Percentiles rank a stretch among this genome's conserved stretches.
Conservation (phyloP, 1,284 basidiomycete species). For the Inonotus obliquus region DNA sequence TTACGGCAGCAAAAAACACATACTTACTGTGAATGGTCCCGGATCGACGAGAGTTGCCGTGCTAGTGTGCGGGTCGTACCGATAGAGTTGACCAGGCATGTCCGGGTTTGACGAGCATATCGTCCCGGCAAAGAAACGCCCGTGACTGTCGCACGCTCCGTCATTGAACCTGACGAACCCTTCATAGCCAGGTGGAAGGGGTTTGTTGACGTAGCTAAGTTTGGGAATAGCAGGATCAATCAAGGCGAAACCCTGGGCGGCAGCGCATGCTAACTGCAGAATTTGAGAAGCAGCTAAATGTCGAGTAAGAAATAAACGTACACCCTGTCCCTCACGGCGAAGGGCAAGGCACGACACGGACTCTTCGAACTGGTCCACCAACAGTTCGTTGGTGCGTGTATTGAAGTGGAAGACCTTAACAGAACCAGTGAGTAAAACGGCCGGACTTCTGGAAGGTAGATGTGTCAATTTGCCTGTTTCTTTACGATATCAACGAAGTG, state of each 20-base stretch:
- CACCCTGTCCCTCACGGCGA: constrained; percentile 41
- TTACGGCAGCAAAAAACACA: background rate
- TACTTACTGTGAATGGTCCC: constrained; percentile 58
- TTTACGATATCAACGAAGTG: constrained; percentile 67
- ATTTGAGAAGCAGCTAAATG: background rate
- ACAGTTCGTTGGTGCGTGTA: constrained; percentile 34
- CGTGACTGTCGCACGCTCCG: constrained; percentile 59
- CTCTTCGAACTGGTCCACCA: constrained; percentile 44
- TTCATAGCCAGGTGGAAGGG: constrained; percentile 38
- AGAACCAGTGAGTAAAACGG: background rate
- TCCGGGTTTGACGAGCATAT: constrained; percentile 44
- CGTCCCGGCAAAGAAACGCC: constrained; percentile 63
- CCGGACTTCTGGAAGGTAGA: background rate
- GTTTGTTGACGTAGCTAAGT: constrained; percentile 44
- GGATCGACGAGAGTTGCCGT: constrained; percentile 50
- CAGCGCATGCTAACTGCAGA: constrained; percentile 49
- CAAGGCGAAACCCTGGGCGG: constrained; percentile 49
- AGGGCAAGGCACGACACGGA: constrained; percentile 52
- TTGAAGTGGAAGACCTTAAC: constrained; percentile 52
- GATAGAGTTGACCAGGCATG: constrained; percentile 54
- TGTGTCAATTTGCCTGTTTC: constrained; percentile 38
- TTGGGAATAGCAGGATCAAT: constrained; percentile 37
- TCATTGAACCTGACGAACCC: constrained; percentile 61
- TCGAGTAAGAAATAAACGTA: constrained; percentile 25
- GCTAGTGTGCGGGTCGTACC: constrained; percentile 47